Percentiles rank a stretch among this genome's conserved stretches.
phyloP scores from a whole-genome alignment of 164 flowering plant genomes.

The Stephania yunnanensis region DNA sequence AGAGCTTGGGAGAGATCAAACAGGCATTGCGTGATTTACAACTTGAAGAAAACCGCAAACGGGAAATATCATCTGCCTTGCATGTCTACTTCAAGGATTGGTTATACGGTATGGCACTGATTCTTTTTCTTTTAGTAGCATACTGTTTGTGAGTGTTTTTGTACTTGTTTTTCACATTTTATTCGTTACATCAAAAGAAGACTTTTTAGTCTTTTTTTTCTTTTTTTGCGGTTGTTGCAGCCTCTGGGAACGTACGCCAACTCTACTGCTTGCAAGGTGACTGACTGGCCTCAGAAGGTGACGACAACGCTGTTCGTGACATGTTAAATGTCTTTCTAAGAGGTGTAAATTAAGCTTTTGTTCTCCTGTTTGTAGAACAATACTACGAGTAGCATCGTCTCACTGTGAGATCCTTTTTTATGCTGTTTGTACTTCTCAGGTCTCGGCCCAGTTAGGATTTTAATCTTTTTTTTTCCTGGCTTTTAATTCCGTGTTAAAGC shows the following conservation, averaged over 20 bases:
- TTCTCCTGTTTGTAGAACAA: background rate
- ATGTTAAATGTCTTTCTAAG: conserved; percentile 9
- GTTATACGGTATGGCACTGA: conserved; percentile 63
- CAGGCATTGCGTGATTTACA: conserved; percentile 66
- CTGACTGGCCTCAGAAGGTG: conserved; percentile 17
- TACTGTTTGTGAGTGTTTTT: background rate
- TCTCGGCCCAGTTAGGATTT: background rate
- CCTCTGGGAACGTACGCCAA: conserved; percentile 92
- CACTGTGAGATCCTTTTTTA: background rate
- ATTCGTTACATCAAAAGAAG: background rate
- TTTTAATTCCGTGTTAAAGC: background rate
- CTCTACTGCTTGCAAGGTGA: conserved; percentile 89
- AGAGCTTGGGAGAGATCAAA: conserved; percentile 64
- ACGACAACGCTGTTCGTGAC: background rate
- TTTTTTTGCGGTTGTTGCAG: conserved; percentile 30
- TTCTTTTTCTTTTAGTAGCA: background rate
- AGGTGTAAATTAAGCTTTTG: conserved; percentile 20
- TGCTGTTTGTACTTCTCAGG: background rate
- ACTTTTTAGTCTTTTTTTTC: too few relatives aligned
- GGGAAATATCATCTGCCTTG: conserved; percentile 76
- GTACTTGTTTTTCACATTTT: background rate
- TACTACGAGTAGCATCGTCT: background rate
- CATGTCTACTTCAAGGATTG: conserved; percentile 91
- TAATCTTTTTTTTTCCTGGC: background rate
- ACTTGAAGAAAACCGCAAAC: conserved; percentile 74